These are phyloP conservation scores for Acacia acuminata DNA, from an alignment of 306 rosid genomes.

Conservation along the genomic window DNA sequence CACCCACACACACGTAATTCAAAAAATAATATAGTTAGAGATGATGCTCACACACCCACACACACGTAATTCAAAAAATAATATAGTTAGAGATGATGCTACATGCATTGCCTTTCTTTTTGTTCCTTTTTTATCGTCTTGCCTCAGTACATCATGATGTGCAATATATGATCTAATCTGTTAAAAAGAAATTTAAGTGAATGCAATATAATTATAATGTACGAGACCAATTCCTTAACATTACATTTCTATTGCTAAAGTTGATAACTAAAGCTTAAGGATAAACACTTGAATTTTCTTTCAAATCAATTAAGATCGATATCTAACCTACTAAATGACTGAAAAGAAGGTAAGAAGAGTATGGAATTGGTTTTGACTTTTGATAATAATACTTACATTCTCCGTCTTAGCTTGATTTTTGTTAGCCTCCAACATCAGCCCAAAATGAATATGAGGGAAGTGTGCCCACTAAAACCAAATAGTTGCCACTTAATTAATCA, in stretches of 20 bases:
- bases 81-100: background rate
- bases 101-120: background rate
- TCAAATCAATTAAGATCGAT: background rate
- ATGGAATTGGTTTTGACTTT: background rate
- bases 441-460: constrained; percentile 97
- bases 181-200: background rate
- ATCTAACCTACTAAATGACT: background rate
- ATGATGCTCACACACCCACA: background rate
- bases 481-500: background rate
- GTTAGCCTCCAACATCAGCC: constrained; percentile 87
- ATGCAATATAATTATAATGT: background rate
- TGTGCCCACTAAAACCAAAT: constrained; percentile 83
- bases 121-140: background rate
- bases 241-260: background rate
- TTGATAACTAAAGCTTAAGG: background rate
- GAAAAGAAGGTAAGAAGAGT: background rate
- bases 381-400: constrained; percentile 51
- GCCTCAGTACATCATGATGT: background rate
- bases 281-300: background rate
- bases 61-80: background rate
- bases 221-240: background rate
- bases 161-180: background rate
- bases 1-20: background rate
- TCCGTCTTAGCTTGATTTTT: constrained; percentile 82
- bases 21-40: background rate